Evolutionary conservation across 352 stramenopile genomes (phyloP).

Genomic region (Thalassiosira hispida): DNA sequence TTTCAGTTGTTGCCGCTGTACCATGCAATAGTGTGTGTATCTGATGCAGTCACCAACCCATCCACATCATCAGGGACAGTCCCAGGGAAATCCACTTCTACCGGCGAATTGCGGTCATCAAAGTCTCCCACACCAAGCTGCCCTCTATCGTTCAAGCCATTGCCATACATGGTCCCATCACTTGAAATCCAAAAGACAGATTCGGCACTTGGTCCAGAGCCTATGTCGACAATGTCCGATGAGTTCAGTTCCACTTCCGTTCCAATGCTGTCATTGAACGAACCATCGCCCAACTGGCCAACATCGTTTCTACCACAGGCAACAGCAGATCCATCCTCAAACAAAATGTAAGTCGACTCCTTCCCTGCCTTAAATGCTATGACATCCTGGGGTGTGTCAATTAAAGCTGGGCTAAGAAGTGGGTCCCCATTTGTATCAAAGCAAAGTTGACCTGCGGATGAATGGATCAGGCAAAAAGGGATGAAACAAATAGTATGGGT

Average conservation of each 20-base stretch:
- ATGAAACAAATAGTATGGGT: too few species aligned
- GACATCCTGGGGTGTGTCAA: constrained; percentile 18
- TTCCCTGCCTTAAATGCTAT: constrained; percentile 19
- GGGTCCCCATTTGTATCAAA: not conserved
- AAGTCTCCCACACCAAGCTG: constrained; percentile 14
- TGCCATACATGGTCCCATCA: constrained; percentile 13
- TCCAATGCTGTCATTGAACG: constrained; percentile 16
- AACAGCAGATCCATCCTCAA: constrained; percentile 26
- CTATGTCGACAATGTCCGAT: constrained; percentile 18
- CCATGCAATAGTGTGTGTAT: constrained; percentile 20
- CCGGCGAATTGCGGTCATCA: not conserved
- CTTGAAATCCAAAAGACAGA: constrained; percentile 26
- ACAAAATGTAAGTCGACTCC: constrained; percentile 34
- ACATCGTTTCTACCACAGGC: constrained; percentile 25
- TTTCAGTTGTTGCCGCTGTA: too few species aligned
- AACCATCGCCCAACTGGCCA: constrained; percentile 34
- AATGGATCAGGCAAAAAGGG: not conserved
- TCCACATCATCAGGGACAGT: not conserved
- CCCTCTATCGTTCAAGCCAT: constrained; percentile 14
- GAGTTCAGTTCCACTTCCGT: constrained; percentile 11
- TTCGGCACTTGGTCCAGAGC: constrained; percentile 18
- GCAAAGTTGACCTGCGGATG: constrained; percentile 26
- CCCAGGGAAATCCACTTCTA: constrained; percentile 1
- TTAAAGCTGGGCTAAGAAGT: constrained; percentile 15
- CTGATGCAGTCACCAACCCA: constrained; percentile 9